Conservation (phyloP, 192 early-diverging fungal species). For the Podila horticola region DNA sequence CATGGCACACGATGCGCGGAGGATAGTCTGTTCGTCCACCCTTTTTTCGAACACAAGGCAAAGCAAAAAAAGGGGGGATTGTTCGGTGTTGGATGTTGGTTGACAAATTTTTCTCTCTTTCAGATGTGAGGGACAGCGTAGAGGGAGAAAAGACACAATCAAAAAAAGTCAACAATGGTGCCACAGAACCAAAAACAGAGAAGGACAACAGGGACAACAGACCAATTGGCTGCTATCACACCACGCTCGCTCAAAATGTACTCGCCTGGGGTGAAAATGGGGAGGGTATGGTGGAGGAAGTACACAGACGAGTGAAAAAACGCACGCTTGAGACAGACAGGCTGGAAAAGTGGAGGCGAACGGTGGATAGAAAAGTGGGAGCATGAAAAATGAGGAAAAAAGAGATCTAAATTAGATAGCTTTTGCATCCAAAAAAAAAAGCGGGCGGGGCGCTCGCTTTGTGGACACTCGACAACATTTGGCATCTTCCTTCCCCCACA, state of each 20-base stretch:
- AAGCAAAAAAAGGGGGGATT: background rate
- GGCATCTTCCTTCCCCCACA: background rate
- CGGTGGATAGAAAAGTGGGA: background rate
- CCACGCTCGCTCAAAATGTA: background rate
- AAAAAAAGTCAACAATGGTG: background rate
- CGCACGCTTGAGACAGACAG: background rate
- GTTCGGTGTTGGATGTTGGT: too few species aligned
- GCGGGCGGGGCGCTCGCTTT: too few species aligned
- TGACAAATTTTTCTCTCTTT: background rate
- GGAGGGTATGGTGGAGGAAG: background rate
- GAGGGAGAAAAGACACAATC: too few species aligned
- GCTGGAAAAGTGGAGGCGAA: too few species aligned
- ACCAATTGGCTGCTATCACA: background rate
- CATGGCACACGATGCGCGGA: slow-evolving; percentile 8
- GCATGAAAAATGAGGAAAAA: background rate
- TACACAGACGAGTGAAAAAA: background rate
- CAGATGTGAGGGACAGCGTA: too few species aligned
- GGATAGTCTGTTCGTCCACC: slow-evolving; percentile 10
- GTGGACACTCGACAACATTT: too few species aligned
- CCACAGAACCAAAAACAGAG: background rate
- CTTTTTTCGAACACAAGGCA: background rate
- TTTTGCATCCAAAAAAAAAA: too few species aligned
- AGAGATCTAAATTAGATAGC: background rate
- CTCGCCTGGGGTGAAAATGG: background rate
- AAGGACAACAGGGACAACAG: too few species aligned